phyloP scores from a whole-genome alignment of 768 basidiomycete species.

The Gyrodon lividus region DNA sequence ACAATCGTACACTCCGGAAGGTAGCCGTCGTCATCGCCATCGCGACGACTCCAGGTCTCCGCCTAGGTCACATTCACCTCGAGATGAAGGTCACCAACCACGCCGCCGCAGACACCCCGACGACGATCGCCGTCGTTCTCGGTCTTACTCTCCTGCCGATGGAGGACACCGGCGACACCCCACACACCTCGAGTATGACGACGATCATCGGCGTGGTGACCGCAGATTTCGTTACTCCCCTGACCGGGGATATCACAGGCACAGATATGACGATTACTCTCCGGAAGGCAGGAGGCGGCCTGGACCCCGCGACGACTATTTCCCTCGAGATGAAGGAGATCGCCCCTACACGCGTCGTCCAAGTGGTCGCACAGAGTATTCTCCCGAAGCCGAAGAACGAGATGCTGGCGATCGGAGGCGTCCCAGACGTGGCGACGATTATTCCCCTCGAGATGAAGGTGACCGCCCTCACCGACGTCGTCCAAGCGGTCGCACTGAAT shows the following conservation, averaged over 20 bases:
- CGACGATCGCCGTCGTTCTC: constrained; percentile 20
- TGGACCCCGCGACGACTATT: constrained; percentile 1
- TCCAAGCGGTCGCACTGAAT: constrained; percentile 16
- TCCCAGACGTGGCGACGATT: neutral
- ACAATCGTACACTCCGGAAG: constrained; percentile 13
- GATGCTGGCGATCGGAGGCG: neutral
- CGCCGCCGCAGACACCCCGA: constrained; percentile 1
- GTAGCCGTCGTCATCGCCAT: neutral
- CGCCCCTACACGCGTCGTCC: neutral
- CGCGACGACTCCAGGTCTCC: constrained; percentile 1
- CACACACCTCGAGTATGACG: constrained; percentile 16
- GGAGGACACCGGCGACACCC: constrained; percentile 1
- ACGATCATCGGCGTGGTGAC: constrained; percentile 12
- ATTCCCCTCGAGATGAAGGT: neutral
- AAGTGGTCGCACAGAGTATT: neutral
- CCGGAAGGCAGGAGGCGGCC: constrained; percentile 11
- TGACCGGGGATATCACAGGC: constrained; percentile 13
- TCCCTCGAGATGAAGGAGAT: constrained; percentile 10
- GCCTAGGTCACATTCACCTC: constrained; percentile 10
- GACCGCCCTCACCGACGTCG: constrained; percentile 4
- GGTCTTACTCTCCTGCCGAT: constrained; percentile 22
- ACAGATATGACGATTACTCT: constrained; percentile 12
- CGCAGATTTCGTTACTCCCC: constrained; percentile 15
- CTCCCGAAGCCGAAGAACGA: constrained; percentile 8
- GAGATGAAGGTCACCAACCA: constrained; percentile 1